Percentiles rank a stretch among this genome's conserved stretches.
These are phyloP conservation scores for Schizosaccharomyces cryophilus DNA, from an alignment of 805 yeast species.

Conservation along the genomic window DNA sequence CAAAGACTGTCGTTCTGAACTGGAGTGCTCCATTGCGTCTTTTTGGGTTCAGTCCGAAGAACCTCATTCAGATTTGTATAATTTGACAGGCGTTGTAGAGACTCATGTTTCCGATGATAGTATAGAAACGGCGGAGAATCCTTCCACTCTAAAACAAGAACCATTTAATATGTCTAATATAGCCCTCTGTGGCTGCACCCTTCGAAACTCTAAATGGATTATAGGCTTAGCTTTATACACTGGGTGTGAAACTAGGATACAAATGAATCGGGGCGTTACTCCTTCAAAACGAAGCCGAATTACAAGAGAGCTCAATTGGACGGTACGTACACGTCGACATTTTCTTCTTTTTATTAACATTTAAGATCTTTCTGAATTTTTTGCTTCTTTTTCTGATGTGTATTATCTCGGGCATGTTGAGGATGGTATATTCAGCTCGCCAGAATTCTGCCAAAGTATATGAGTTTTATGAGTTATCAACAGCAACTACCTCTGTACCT, in stretches of 20 bases:
- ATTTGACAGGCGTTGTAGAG: constrained; percentile 41
- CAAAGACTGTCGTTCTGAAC: constrained; percentile 26
- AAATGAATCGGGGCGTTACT: constrained; percentile 54
- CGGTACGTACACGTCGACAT: constrained; percentile 15
- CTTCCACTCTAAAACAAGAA: constrained; percentile 16
- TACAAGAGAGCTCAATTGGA: constrained; percentile 38
- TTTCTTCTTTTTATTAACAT: neutral
- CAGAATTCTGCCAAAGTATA: constrained; percentile 25
- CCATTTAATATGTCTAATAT: constrained; percentile 38
- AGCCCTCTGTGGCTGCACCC: constrained; percentile 44
- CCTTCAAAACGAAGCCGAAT: constrained; percentile 49
- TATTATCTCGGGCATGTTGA: constrained; percentile 41
- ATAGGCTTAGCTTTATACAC: constrained; percentile 51
- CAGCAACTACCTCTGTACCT: constrained; percentile 34
- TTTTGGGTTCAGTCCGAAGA: constrained; percentile 47
- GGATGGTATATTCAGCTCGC: constrained; percentile 35
- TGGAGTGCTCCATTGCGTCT: constrained; percentile 31
- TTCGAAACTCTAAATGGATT: constrained; percentile 56
- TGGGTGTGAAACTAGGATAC: constrained; percentile 50
- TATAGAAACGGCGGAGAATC: neutral
- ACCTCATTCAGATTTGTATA: constrained; percentile 38
- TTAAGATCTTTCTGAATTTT: constrained; percentile 25
- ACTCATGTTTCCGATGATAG: constrained; percentile 16
- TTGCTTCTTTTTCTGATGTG: constrained; percentile 35
- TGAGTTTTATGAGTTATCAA: constrained; percentile 38